phyloP scores from a whole-genome alignment of 108 stramenopile genomes.

The Epithemia pelagica region DNA sequence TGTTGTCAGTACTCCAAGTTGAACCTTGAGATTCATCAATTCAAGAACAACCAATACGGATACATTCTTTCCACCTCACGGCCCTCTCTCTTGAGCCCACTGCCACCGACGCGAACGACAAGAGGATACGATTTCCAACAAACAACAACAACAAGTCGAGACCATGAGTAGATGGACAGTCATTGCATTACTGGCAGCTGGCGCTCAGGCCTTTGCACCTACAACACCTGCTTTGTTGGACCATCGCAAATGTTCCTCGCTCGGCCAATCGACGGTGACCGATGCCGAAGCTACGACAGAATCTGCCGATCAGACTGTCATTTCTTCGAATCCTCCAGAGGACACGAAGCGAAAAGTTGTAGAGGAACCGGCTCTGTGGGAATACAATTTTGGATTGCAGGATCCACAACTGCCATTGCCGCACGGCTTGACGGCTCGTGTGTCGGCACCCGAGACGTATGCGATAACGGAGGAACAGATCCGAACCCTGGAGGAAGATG shows the following conservation, averaged over 20 bases:
- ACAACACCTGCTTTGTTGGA: neutral
- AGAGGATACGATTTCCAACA: too few relatives aligned
- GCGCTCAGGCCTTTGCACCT: neutral
- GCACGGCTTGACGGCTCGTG: conserved; percentile 56
- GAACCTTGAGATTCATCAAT: neutral
- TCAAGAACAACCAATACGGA: too few relatives aligned
- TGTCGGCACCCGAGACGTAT: conserved; percentile 62
- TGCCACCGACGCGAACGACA: too few relatives aligned
- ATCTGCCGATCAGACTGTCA: neutral
- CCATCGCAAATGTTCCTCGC: neutral
- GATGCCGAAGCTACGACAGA: neutral
- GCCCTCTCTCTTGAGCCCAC: too few relatives aligned
- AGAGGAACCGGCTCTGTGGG: conserved; percentile 77
- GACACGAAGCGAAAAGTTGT: conserved; percentile 55
- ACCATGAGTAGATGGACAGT: neutral
- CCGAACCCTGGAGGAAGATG: conserved; percentile 72
- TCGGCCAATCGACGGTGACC: neutral
- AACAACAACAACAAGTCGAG: too few relatives aligned
- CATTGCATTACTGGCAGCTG: neutral
- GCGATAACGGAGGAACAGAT: conserved; percentile 67
- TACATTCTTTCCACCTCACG: too few relatives aligned
- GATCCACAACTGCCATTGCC: conserved; percentile 66
- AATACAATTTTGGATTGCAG: conserved; percentile 90
- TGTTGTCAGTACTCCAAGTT: neutral
- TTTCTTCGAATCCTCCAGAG: neutral